Percentiles rank a stretch among this genome's conserved stretches.
phyloP scores from a whole-genome alignment of 352 stramenopile species.

The Pythium pyrilobum region DNA sequence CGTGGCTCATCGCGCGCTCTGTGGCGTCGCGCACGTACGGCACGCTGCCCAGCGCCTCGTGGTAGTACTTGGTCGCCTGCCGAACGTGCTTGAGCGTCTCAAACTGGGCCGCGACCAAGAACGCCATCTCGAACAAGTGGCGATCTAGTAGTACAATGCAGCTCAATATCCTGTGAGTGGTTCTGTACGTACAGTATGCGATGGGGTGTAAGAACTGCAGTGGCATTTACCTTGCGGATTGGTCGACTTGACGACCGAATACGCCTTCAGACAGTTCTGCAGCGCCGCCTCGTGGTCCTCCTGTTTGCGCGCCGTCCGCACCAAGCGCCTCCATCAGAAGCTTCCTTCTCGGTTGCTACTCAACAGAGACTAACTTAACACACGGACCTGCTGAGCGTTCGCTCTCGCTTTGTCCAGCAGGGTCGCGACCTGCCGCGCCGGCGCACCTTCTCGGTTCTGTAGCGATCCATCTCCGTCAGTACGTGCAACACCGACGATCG shows the following conservation, averaged over 20 bases:
- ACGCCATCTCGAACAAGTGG: conserved; percentile 74
- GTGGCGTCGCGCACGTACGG: conserved; percentile 24
- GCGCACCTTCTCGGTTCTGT: conserved; percentile 57
- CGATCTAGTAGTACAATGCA: conserved; percentile 57
- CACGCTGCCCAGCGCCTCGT: conserved; percentile 54
- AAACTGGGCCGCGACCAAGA: conserved; percentile 72
- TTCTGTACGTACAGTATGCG: too few species aligned
- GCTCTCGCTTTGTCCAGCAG: conserved; percentile 45
- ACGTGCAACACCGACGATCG: not conserved
- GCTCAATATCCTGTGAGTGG: too few species aligned
- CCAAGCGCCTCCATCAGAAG: not conserved
- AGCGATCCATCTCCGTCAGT: not conserved
- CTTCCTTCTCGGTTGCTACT: too few species aligned
- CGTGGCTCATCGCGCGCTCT: conserved; percentile 32
- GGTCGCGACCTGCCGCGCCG: conserved; percentile 44
- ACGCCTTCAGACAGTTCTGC: conserved; percentile 61
- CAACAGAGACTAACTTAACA: too few species aligned
- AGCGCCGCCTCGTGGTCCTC: conserved; percentile 50
- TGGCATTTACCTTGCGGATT: conserved; percentile 50
- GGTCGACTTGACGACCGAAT: conserved; percentile 54
- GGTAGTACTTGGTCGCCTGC: conserved; percentile 59
- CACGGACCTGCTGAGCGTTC: conserved; percentile 36
- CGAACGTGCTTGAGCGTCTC: conserved; percentile 38
- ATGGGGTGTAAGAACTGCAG: too few species aligned
- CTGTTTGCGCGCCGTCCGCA: not conserved